A percentile compares a stretch with the other conserved stretches of the same genome.
Conservation (phyloP, 1,284 basidiomycete species). For the Melanopsichium pennsylvanicum region DNA sequence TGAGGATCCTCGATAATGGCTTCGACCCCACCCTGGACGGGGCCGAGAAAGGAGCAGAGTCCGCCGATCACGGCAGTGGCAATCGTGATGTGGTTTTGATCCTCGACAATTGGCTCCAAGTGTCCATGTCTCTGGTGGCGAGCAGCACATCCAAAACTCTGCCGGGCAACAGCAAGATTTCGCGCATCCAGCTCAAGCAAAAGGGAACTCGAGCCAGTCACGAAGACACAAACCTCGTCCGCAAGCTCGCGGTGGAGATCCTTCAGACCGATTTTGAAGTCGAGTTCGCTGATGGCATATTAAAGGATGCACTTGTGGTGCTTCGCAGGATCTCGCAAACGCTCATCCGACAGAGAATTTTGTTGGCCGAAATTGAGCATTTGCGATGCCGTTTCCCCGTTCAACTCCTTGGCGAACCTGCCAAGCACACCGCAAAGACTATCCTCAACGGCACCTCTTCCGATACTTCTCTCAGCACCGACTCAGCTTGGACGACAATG, state of each 20-base stretch:
- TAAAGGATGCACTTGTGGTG: slow-evolving; percentile 39
- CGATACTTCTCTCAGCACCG: slow-evolving; percentile 19
- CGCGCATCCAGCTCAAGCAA: slow-evolving; percentile 46
- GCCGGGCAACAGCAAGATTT: slow-evolving; percentile 32
- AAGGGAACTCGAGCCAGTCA: slow-evolving; percentile 25
- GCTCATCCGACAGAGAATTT: slow-evolving; percentile 39
- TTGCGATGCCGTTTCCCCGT: slow-evolving; percentile 50
- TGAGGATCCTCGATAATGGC: slow-evolving; percentile 39
- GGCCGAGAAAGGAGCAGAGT: slow-evolving; percentile 18
- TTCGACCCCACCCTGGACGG: slow-evolving; percentile 34
- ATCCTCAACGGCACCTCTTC: slow-evolving; percentile 22
- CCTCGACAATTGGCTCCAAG: slow-evolving; percentile 45
- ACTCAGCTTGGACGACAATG: slow-evolving; percentile 3
- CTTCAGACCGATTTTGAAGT: slow-evolving; percentile 36
- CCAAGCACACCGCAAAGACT: neutral
- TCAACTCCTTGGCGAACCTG: slow-evolving; percentile 26
- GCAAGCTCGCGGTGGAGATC: slow-evolving; percentile 34
- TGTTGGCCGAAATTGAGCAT: slow-evolving; percentile 50
- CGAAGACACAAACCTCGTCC: slow-evolving; percentile 35
- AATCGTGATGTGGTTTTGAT: slow-evolving; percentile 44
- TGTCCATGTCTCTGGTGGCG: slow-evolving; percentile 43
- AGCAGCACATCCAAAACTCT: slow-evolving; percentile 19
- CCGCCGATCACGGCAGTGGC: slow-evolving; percentile 12
- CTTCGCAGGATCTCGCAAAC: slow-evolving; percentile 43
- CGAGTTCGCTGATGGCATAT: slow-evolving; percentile 30